Conservation (phyloP, 768 basidiomycete genomes). For the Xerocomellus amylosporus region DNA sequence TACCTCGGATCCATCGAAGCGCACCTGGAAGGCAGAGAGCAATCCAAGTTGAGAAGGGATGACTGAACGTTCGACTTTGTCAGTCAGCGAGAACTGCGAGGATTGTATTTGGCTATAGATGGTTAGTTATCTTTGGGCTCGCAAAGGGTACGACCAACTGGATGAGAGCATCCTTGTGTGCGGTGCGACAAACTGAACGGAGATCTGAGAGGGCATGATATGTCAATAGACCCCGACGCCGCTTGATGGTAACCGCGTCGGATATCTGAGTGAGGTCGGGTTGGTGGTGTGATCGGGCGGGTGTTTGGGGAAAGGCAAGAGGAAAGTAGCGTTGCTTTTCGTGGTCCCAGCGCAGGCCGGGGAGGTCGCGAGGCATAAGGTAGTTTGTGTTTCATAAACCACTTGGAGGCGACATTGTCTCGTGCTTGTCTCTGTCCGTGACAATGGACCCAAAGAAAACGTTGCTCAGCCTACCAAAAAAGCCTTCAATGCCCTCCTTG, state of each 20-base stretch:
- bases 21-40: constrained; percentile 49
- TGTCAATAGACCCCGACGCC: neutral
- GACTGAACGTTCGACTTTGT: constrained; percentile 26
- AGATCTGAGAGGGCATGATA: constrained; percentile 12
- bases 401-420: too few species aligned
- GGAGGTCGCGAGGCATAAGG: constrained; percentile 47
- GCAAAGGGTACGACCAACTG: constrained; percentile 20
- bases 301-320: constrained; percentile 4
- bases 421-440: neutral
- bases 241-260: neutral
- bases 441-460: neutral
- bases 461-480: too few species aligned
- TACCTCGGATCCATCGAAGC: constrained; percentile 7
- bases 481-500: too few species aligned
- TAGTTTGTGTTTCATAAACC: too few species aligned
- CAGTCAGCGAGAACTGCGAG: constrained; percentile 40
- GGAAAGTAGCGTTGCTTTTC: constrained; percentile 57
- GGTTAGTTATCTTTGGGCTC: neutral
- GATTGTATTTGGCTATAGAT: constrained; percentile 39
- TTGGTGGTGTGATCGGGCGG: too few species aligned
- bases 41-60: constrained; percentile 27
- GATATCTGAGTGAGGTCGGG: neutral
- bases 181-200: constrained; percentile 16
- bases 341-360: constrained; percentile 58
- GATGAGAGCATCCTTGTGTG: constrained; percentile 23